Base-by-base conservation (phyloP, 2,329 filamentous ascomycete species). In the Niveomyces coronatus region DNA sequence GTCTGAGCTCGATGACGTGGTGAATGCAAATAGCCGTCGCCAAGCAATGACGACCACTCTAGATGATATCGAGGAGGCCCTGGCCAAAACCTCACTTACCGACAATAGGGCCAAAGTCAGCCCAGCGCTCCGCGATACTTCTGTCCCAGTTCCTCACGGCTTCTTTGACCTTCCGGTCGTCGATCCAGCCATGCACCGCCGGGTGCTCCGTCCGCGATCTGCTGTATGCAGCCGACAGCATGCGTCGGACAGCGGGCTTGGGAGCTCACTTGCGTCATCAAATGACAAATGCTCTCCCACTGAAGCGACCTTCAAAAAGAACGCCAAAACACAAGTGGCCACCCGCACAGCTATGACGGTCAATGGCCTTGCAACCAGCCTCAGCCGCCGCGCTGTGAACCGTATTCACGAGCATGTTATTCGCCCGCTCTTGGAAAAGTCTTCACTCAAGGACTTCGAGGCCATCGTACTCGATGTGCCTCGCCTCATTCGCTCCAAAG, bases 171-270 rank as follows among this genome's bases (percentile, higher is more conserved):
- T 71, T 52, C 69, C 72, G 44, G 53, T 79, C 50, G 63, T 67
- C 44, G 63, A 68, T 42, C 63, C 67, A 45, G 58, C 63, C 37
- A 70, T 71, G 64, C 67, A 68, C 56, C 62, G 68, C 42, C 67
- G 67, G 44, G 61, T 70, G 28, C 57, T 71, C 45, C 74, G 70
- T 42, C 68, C 71, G 45, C 71, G 71, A 42, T 64, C 62, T 35
- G 70, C 70, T 41, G 71, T 76, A 53, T 63, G 65, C 43, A 68
- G 67, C 30, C 71, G 79, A 53, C 74, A 78, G 53, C 81, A 87
- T 61, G 74, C 76, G 42, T 91, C 85, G 13, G 88, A 95, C 64
- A 94, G 87, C 57, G 88, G 86, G 38, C 68, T 95, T 46, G 88
- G 88, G 37, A 83, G 85, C 30, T 94, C 87, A 29, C 70, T 94